A percentile compares a stretch with the other conserved stretches of the same genome.
phyloP scores from a whole-genome alignment of 2,329 filamentous ascomycete species.

The Aspergillus sp. region DNA sequence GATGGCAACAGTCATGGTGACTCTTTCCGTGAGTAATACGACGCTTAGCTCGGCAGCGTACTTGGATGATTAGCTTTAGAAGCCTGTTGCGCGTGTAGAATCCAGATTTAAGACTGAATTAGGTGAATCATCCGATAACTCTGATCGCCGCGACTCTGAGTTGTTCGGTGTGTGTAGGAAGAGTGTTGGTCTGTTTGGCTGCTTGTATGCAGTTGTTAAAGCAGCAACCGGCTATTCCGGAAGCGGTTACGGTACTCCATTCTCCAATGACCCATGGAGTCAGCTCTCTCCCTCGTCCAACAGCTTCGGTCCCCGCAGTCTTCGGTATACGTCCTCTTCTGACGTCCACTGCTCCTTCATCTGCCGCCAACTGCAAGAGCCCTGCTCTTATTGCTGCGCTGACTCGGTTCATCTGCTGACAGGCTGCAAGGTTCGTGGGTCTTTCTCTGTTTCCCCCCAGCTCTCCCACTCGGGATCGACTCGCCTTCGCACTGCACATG shows the following conservation, averaged over 20 bases:
- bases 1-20: too few relatives aligned
- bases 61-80: too few relatives aligned
- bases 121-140: neutral
- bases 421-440: conserved; percentile 11
- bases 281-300: neutral
- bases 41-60: neutral
- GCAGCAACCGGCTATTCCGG: conserved; percentile 4
- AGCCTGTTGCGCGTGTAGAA: too few relatives aligned
- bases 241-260: neutral
- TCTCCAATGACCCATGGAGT: too few relatives aligned
- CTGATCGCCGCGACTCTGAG: neutral
- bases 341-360: neutral
- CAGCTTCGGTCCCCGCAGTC: neutral
- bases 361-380: conserved; percentile 3
- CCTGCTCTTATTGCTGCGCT: neutral
- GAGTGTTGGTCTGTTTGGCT: too few relatives aligned
- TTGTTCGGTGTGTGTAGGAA: too few relatives aligned
- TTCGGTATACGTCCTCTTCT: neutral
- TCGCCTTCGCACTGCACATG: conserved; percentile 7
- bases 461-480: conserved; percentile 7
- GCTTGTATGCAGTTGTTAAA: neutral
- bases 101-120: neutral
- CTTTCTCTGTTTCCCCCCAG: conserved; percentile 1
- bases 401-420: neutral
- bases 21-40: conserved; percentile 3